Evolutionary conservation across 1,284 basidiomycete genomes (phyloP), one percentile per base, ranked within the genome.

Genomic region (Exsudoporus floridanus): DNA sequence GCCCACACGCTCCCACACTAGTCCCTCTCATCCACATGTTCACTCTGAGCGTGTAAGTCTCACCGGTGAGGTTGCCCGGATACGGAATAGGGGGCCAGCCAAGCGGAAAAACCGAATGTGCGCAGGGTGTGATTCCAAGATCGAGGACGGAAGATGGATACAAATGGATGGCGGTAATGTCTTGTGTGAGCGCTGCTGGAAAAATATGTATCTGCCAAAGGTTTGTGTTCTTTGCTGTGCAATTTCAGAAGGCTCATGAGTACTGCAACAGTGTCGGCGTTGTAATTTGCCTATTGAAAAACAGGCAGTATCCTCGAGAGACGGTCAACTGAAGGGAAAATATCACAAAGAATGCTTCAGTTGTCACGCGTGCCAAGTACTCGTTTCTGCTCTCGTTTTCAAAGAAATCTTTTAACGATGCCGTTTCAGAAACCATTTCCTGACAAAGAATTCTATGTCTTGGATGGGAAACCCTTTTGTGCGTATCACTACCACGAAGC

Each of bases 181-280:
- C 33, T 72, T 95, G 56, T 95, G 92, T 69, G 93, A 93, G 66
- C 73, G 72, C 60, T 94, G 92, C 70, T 95, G 92, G 92, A 94
- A 94, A 77, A 86, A 90, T 64, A 88, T 94, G 84, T 95, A 95
- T 75, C 71, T 95, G 59, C 92, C 92, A 51, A 92, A 91, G 78
- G 89, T 90, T 34, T 30, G 73, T 70, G 55, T 48, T 54, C 53
- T 39, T 49, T 25, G 21, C 34, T 34, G 23, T 9, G 46, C 41
- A 25, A 41, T 16, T 21, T 49, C 37, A 31, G n/a, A 49, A 25
- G 34, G 21, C 50, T 53, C 27, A 54, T 27, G 41, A 31, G 45
- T 48, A 21, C 35, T 40, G 18, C 42, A 39, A 51, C 60, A 92
- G 90, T 94, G 92, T 67, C 88, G 92, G 34, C 79, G 90, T 47